Conservation (phyloP, 306 rosid genomes). For the Acacia confusa region DNA sequence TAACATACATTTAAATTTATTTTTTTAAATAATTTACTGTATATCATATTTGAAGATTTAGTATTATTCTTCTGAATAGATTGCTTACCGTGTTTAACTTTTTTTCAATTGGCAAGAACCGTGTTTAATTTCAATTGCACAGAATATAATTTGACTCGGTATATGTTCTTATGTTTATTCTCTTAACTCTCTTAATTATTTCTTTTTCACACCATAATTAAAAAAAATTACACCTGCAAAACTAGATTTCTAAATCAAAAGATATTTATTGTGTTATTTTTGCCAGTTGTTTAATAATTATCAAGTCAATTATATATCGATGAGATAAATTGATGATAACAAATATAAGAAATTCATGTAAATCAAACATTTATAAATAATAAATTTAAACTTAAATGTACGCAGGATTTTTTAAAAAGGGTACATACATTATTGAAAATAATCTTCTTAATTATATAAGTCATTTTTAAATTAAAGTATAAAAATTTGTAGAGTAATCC, state of each 20-base stretch:
- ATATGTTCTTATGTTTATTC: not conserved
- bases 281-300: not conserved
- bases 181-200: not conserved
- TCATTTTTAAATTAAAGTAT: not conserved
- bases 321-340: too few relatives aligned
- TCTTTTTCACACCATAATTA: not conserved
- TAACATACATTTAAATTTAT: not conserved
- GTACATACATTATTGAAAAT: too few relatives aligned
- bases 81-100: slow-evolving; percentile 6
- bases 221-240: not conserved
- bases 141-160: not conserved
- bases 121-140: not conserved
- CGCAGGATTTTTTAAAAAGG: not conserved
- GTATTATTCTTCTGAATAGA: not conserved
- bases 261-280: not conserved
- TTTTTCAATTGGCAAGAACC: not conserved
- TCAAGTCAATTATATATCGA: not conserved
- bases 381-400: too few relatives aligned
- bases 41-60: not conserved
- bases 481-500: not conserved
- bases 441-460: not conserved
- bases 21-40: not conserved
- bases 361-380: too few relatives aligned
- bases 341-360: too few relatives aligned
- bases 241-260: not conserved